A percentile compares a stretch with the other conserved stretches of the same genome.
phyloP scores from a whole-genome alignment of 495 filamentous ascomycete genomes.

The Neurospora intermedia region DNA sequence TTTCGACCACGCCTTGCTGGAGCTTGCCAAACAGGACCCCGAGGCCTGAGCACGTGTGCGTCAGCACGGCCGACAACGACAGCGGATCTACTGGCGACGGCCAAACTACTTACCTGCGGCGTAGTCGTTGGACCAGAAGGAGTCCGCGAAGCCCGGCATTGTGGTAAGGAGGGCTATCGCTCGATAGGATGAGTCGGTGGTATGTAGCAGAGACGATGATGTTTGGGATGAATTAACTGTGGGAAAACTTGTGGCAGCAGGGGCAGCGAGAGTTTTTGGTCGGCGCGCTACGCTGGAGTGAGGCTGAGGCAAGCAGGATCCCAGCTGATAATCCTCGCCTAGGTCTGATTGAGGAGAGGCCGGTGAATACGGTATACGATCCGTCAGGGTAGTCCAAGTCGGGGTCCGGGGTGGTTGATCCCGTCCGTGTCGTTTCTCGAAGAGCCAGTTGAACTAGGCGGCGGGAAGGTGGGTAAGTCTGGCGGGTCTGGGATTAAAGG shows the following conservation, averaged over 20 bases:
- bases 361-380: background rate
- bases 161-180: conserved; percentile 12
- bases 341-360: background rate
- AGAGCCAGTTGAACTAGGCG: background rate
- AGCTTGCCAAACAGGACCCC: conserved; percentile 95
- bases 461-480: background rate
- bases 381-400: background rate
- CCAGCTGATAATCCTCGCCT: conserved; percentile 5
- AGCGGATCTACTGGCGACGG: background rate
- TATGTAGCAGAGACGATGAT: background rate
- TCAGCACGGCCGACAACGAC: conserved; percentile 11
- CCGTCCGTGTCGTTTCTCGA: background rate
- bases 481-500: background rate
- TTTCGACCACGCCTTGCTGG: conserved; percentile 89
- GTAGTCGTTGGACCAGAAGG: conserved; percentile 93
- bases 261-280: conserved; percentile 17
- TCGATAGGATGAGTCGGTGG: background rate
- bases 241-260: conserved; percentile 3
- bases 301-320: conserved; percentile 16
- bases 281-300: conserved; percentile 6
- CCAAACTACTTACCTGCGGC: conserved; percentile 53
- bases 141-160: conserved; percentile 85
- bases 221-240: background rate
- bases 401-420: background rate
- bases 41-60: conserved; percentile 45